phyloP scores from a whole-genome alignment of 768 basidiomycete genomes.

The Pleurotus djamor region DNA sequence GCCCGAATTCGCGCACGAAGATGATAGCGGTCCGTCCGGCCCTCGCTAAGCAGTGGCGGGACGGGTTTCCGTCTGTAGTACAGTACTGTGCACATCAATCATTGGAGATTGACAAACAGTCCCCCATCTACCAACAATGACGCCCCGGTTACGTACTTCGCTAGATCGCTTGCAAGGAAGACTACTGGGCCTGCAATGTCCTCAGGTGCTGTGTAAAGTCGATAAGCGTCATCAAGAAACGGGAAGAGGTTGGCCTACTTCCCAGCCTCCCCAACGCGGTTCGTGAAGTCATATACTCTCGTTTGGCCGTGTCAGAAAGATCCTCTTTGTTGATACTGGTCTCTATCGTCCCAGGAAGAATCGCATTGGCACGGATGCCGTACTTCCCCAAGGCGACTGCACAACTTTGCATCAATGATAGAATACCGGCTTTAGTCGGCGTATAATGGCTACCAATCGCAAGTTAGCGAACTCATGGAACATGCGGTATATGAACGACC shows the following conservation, averaged over 20 bases:
- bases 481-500: constrained; percentile 7
- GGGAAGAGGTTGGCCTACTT: constrained; percentile 26
- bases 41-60: not conserved
- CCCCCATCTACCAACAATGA: constrained; percentile 72
- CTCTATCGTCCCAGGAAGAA: constrained; percentile 75
- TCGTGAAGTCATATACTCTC: constrained; percentile 60
- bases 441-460: constrained; percentile 57
- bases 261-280: constrained; percentile 70
- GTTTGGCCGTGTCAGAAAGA: constrained; percentile 54
- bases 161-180: constrained; percentile 71
- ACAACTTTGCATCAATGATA: constrained; percentile 78
- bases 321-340: constrained; percentile 81
- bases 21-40: constrained; percentile 2
- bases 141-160: constrained; percentile 68
- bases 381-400: constrained; percentile 78
- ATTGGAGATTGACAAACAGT: constrained; percentile 73
- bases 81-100: not conserved
- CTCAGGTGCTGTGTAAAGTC: constrained; percentile 43
- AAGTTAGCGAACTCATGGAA: not conserved
- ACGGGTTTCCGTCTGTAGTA: no score
- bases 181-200: constrained; percentile 76
- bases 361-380: constrained; percentile 68
- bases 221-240: not conserved
- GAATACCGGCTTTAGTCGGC: constrained; percentile 77
- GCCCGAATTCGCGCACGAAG: constrained; percentile 22